Evolutionary conservation across 2,329 filamentous ascomycete genomes (phyloP).

Genomic region (Fusarium mangiferae): DNA sequence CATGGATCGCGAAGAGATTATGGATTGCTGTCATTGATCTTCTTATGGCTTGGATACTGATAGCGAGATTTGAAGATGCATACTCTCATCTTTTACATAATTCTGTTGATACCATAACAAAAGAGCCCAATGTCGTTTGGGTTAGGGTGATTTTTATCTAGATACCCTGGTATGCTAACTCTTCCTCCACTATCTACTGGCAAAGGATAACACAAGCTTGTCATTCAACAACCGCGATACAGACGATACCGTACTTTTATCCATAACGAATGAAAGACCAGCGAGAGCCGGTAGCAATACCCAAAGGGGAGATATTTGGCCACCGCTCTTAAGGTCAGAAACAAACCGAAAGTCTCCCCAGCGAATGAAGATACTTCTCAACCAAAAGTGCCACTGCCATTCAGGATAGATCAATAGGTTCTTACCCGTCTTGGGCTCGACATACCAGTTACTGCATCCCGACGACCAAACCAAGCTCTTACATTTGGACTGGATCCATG

Average conservation of each 20-base stretch:
- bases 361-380: background rate
- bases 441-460: background rate
- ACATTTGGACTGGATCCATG: background rate
- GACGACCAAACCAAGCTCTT: background rate
- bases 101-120: background rate
- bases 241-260: fast-evolving
- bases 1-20: background rate
- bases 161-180: background rate
- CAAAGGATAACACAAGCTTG: background rate
- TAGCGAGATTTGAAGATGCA: background rate
- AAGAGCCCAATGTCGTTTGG: fast-evolving
- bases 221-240: background rate
- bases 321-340: background rate
- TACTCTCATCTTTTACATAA: background rate
- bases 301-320: background rate
- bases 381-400: background rate
- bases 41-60: background rate
- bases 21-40: background rate
- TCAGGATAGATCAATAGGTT: background rate
- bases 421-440: background rate
- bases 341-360: background rate
- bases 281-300: background rate
- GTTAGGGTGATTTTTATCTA: background rate
- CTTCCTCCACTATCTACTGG: background rate
- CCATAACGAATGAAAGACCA: background rate